Base-by-base conservation (phyloP, 805 yeast genomes). In the Saccharomycopsis sp. region DNA sequence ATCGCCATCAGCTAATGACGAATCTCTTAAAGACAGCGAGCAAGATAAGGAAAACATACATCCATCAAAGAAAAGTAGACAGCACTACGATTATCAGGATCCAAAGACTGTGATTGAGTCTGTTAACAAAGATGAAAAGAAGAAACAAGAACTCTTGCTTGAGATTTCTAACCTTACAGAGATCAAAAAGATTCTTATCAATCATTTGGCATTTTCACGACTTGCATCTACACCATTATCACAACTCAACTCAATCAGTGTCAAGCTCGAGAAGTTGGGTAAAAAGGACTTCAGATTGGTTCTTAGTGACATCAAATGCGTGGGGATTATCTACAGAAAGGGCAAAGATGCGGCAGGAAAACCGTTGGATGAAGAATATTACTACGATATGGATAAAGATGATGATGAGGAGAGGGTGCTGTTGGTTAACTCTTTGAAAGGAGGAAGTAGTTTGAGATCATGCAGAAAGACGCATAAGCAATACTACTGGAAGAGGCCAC, bases 321-420 rank as follows among this genome's bases (percentile, higher is more conserved):
- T 93, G 59, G 98, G 98, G n/a, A 86, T 87, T 9, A 92, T 94
- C 61, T 81, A 83, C 67, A 86, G 98, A 70, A 78, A 80, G 59
- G 97, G 97, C 54, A 92, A 91, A 70, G 99, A 94, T 72, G 97
- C 98, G 2, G 96, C 97, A 1, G 99, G 98, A 9, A 90, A 91
- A 70, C 89, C 88, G 2, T 76, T 94, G 62, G 98, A 93, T 64
- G 96, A 90, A 69, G 97, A 94, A 69, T 94, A 89, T 68, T 94
- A 91, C 71, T 94, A 94, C 68, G 83, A 85, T 58, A 84, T 91
- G 2, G 98, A 91, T 64, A 79, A 84, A 52, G 99, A 94, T 71
- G 69, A 72, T 42, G 96, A 93, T 67, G 66, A 68, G 25, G 83
- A 83, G 53, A 84, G 99, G 68, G 84, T 82, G 47, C 71, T 72